A percentile compares a stretch with the other conserved stretches of the same genome.
These are phyloP conservation scores for Urtica urens DNA, from an alignment of 306 rosid species.

Conservation along the genomic window DNA sequence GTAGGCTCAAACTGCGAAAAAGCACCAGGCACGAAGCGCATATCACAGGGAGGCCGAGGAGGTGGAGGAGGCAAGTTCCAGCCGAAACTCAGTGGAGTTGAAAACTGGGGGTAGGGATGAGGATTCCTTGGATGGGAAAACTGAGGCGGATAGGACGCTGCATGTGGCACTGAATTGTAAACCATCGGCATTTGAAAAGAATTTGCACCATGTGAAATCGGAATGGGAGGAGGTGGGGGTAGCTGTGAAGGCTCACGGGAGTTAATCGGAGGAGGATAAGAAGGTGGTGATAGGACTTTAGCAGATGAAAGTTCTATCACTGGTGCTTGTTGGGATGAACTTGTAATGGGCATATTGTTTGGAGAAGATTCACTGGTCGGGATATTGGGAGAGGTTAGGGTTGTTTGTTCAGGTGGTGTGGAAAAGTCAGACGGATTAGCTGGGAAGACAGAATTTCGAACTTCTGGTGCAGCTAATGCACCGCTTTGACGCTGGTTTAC, in stretches of 20 bases:
- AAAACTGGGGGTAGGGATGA: slow-evolving; percentile 39
- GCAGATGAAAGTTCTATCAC: slow-evolving; percentile 19
- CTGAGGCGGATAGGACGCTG: slow-evolving; percentile 42
- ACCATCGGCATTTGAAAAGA: slow-evolving; percentile 33
- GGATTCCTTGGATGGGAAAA: slow-evolving; percentile 29
- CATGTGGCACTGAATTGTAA: slow-evolving; percentile 32
- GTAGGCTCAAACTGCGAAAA: slow-evolving; percentile 45
- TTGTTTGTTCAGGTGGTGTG: slow-evolving; percentile 29
- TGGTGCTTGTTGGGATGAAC: slow-evolving; percentile 37
- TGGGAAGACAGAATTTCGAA: slow-evolving; percentile 21
- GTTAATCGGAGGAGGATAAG: slow-evolving; percentile 24
- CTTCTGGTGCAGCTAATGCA: slow-evolving; percentile 27
- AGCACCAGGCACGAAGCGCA: slow-evolving; percentile 26
- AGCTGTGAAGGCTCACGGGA: slow-evolving; percentile 27
- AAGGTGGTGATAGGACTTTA: slow-evolving; percentile 27
- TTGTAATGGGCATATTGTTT: slow-evolving; percentile 17
- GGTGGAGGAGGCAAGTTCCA: slow-evolving; percentile 37
- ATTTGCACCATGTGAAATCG: slow-evolving; percentile 37
- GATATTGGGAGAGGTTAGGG: slow-evolving; percentile 25
- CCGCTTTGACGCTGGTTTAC: slow-evolving; percentile 24
- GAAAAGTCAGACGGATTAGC: slow-evolving; percentile 20
- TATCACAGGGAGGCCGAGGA: slow-evolving; percentile 29
- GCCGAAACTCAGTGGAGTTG: slow-evolving; percentile 30
- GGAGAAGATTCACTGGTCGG: slow-evolving; percentile 29
- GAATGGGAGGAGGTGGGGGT: slow-evolving; percentile 47